Conservation (phyloP, 192 early-diverging fungal genomes). For the Rhizoclosmatium sp. region DNA sequence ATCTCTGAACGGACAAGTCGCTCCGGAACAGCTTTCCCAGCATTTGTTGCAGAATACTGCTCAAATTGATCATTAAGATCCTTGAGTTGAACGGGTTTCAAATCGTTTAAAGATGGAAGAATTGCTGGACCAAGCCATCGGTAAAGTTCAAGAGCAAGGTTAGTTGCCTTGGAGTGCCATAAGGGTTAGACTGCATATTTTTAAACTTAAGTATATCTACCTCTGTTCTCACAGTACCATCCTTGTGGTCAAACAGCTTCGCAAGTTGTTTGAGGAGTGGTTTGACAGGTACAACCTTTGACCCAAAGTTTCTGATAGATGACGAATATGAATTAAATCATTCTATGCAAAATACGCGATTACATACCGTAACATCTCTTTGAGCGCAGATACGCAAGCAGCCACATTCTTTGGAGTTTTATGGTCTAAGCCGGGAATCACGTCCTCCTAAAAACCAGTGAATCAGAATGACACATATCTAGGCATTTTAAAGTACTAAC, state of each 20-base stretch:
- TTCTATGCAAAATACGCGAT: background rate
- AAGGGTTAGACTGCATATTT: slow-evolving; percentile 24
- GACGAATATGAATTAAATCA: background rate
- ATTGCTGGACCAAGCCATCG: slow-evolving; percentile 91
- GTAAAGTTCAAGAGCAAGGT: slow-evolving; percentile 86
- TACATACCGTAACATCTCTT: slow-evolving; percentile 44
- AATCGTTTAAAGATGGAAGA: slow-evolving; percentile 73
- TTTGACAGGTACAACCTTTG: slow-evolving; percentile 80
- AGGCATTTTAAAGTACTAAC: slow-evolving; percentile 52
- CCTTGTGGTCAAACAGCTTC: slow-evolving; percentile 92
- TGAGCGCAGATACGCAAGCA: slow-evolving; percentile 62
- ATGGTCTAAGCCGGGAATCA: slow-evolving; percentile 77
- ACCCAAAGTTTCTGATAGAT: slow-evolving; percentile 74
- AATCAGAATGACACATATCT: background rate
- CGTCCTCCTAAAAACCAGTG: slow-evolving; percentile 64
- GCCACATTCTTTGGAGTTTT: slow-evolving; percentile 94
- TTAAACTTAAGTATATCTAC: slow-evolving; percentile 44
- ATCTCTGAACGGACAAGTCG: slow-evolving; percentile 86
- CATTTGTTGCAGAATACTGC: slow-evolving; percentile 60
- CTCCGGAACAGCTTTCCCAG: slow-evolving; percentile 60
- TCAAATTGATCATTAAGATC: slow-evolving; percentile 89
- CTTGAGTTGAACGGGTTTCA: slow-evolving; percentile 91
- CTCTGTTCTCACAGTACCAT: slow-evolving; percentile 91
- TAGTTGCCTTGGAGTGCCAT: slow-evolving; percentile 53
- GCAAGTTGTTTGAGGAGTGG: slow-evolving; percentile 84